Base-by-base conservation (phyloP, 1,284 basidiomycete genomes). In the Ustilago lituana region DNA sequence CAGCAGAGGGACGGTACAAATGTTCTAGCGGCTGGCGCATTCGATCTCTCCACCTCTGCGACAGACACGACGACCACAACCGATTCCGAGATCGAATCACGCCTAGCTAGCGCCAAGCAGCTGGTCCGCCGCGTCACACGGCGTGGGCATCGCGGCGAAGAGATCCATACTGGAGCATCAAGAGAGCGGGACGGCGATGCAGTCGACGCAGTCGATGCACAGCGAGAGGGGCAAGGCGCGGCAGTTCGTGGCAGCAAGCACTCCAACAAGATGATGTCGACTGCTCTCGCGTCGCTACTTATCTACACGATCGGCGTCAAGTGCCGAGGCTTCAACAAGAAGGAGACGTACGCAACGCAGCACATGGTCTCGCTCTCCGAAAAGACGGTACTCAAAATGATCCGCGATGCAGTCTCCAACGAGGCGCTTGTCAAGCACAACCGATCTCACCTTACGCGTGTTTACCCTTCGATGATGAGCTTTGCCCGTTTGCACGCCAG, bases 301-400 rank as follows among this genome's bases (percentile, higher is more conserved):
- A 89, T 98, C 19, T 98, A 98, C 83, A 97, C 95, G 2, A 88
- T 95, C 38, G 96, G 95, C 11, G 94, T 98, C 73, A 95, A 95
- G 82, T 96, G 90, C 75, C 89, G 90, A 35, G 94, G 95, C 0
- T 87, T 98, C 80, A 92, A 93, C 84, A 91, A 93, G 83, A 90
- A 94, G 68, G 90, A 93, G 68, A 84, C 86, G 27, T 99, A 99
- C 80, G 90, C 89, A 2, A 87, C 89, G 0, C 89, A 93, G 76
- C 92, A 98, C 78, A 87, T 98, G 80, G 94, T 98, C 82, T 96
- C 93, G 5, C 86, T 99, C 4, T 94, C 93, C 0, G 96, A 99
- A 84, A 88, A 66, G 49, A 76, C 65, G n/a, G 79, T 77, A 2
- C 48, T 67, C 41, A 78, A 78, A 39, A 67, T 77, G 40, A 66